Evolutionary conservation across 768 basidiomycete genomes (phyloP), one percentile per base, ranked within the genome.

Genomic region (Lepiota venenata): DNA sequence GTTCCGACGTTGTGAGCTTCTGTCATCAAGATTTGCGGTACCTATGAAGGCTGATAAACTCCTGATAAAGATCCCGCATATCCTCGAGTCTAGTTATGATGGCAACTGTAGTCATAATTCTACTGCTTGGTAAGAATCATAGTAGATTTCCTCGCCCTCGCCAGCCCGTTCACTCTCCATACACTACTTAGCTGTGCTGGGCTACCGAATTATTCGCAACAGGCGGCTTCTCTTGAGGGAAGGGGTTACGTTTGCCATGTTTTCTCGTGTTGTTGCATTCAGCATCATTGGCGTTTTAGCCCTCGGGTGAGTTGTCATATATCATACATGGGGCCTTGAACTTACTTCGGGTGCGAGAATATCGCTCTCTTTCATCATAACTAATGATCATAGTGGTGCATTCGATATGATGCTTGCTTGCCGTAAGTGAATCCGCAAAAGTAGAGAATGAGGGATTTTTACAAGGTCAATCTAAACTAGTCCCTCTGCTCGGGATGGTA

Each of bases 181-280:
- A 16, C 9, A 35, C 12, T 8, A 18, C 32, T 25, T 27, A 69
- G 67, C 55, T 10, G 58, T 65, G 18, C 61, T 69, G 14, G 64
- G 56, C 10, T 53, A 56, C 47, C 61, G 64, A 14, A 58, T 71
- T 20, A 58, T 64, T 48, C 59, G 52, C 20, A 69, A 67, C 45
- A 59, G 66, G 27, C 37, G 22, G 44, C 57, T 37, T 40, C 35
- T 56, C 47, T 57, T 55, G 25, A 56, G 47, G 49, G 61, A 32
- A 55, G 46, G 43, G 8, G 46, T 56, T 18, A 50, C 58, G 21
- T 48, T 61, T 21, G 60, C 66, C 8, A 69, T 69, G 62, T 63
- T 62, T 0, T 51, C 63, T 9, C 66, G 70, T 4, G 61, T 69
- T 7, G 61, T 69, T 59, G 35, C 66, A 18, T 71, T 71, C 57